Evolutionary conservation across 768 basidiomycete genomes (phyloP), one percentile per base, ranked within the genome.

Genomic region (Lactifluus hygrophoroides): DNA sequence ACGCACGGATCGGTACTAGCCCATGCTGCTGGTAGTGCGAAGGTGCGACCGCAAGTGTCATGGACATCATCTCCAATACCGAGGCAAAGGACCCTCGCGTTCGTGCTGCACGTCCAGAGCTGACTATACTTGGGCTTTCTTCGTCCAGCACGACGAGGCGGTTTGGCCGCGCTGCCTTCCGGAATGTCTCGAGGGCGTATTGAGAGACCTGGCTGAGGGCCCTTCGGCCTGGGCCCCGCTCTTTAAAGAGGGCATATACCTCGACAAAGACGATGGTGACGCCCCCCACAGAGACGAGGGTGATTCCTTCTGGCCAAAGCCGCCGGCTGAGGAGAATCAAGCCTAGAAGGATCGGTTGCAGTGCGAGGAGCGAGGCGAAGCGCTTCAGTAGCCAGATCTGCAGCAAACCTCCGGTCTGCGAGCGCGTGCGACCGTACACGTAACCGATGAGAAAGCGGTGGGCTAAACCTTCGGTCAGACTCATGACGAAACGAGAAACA

Each of bases 1-100:
- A 78, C 85, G 68, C 70, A 88, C 87, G 74, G 53, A 90, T 74
- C 34, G 89, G 85, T 34, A 88, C 74, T 52, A 84, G 76, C 5
- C 85, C 84, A 52, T 79, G 76, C 49, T 73, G 69, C 42, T 76
- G 76, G 21, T 78, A 76, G 10, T 77, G 72, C 3, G 83, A 79
- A 3, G 88, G 88, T 75, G 80, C 80, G 7, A 89, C 86, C 5
- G 88, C 86, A 42, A 90, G 74, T 17, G 87, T 89, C 56, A 82
- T 64, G 59, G 85, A 84, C 85, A 91, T 89, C 86, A 91, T 88
- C 67, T 90, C 88, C 58, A 91, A 73, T 49, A 91, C 86, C 38
- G 84, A 85, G 5, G 88, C 86, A 75, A 89, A 86, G 3, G 88
- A 90, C 6, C 85, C 83, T 57, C 88, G 80, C 42, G 76, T 68